Evolutionary conservation across 2,329 filamentous ascomycete species (phyloP).

Genomic region (Nothomitra cinnamomea): DNA sequence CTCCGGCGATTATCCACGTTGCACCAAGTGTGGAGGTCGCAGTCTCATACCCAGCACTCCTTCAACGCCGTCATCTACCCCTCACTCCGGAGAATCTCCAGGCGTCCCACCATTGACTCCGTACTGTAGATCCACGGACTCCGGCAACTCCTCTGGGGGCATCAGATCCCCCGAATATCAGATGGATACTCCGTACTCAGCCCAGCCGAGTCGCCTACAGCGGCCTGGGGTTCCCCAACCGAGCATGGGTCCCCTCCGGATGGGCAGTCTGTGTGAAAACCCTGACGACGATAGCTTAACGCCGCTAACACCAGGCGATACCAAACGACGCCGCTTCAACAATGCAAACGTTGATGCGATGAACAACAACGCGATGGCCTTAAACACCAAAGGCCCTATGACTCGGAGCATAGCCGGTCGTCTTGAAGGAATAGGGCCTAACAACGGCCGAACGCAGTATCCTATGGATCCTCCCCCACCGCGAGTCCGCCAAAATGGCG

Average conservation of each 20-base stretch:
- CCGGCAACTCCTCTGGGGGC: slow-evolving; percentile 9
- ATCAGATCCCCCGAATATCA: no score
- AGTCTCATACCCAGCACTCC: slow-evolving; percentile 27
- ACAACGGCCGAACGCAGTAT: background rate
- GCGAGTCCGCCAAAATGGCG: background rate
- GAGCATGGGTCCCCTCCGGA: slow-evolving; percentile 10
- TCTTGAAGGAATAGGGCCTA: background rate
- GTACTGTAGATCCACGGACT: background rate
- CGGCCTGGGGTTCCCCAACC: background rate
- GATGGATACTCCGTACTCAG: background rate
- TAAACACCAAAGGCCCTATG: background rate
- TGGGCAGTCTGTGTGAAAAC: slow-evolving; percentile 7
- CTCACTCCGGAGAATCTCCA: slow-evolving; percentile 4
- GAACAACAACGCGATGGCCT: background rate
- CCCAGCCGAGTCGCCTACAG: background rate
- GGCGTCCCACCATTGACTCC: background rate
- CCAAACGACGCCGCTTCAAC: slow-evolving; percentile 14
- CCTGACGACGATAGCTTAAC: slow-evolving; percentile 3
- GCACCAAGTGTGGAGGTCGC: slow-evolving; percentile 26
- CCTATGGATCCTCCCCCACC: slow-evolving; percentile 5
- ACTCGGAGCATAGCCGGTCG: background rate
- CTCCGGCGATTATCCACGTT: slow-evolving; percentile 17
- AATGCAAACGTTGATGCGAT: no score
- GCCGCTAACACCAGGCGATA: slow-evolving; percentile 15
- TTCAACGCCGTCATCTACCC: slow-evolving; percentile 18